A percentile compares a stretch with the other conserved stretches of the same genome.
Conservation (phyloP, 2,329 filamentous ascomycete species). For the Basipetospora chlamydospora region DNA sequence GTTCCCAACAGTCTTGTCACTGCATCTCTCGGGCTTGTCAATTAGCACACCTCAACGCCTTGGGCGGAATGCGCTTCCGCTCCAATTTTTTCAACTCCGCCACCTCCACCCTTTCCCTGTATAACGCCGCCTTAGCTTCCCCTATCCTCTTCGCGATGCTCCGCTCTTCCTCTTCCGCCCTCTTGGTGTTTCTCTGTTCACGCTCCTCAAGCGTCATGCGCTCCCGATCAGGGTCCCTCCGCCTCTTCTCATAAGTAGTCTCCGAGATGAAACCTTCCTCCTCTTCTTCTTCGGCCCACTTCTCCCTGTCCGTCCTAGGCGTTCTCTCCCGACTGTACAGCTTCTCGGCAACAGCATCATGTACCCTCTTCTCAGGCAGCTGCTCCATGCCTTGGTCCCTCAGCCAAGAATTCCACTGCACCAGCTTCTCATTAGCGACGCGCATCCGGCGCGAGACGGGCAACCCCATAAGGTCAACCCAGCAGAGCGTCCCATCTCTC, state of each 20-base stretch:
- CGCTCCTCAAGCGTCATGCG: constrained; percentile 1
- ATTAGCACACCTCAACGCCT: too few relatives aligned
- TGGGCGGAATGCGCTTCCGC: not conserved
- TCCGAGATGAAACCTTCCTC: not conserved
- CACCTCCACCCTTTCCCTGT: not conserved
- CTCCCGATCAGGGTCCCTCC: not conserved
- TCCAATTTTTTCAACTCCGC: not conserved
- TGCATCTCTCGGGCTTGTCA: too few relatives aligned
- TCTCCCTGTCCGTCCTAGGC: not conserved
- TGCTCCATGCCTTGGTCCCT: not conserved
- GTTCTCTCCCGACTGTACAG: not conserved
- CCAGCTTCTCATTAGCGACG: not conserved
- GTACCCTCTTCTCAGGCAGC: not conserved
- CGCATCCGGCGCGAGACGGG: not conserved
- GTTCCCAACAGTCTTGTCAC: too few relatives aligned
- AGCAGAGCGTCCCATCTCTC: not conserved
- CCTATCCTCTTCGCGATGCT: not conserved
- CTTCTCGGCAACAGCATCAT: not conserved
- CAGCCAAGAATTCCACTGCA: not conserved
- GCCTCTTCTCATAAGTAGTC: not conserved
- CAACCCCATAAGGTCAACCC: not conserved
- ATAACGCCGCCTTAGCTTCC: not conserved
- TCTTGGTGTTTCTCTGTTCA: not conserved
- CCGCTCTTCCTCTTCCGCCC: not conserved
- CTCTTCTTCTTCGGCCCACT: not conserved